Base-by-base conservation (phyloP, 106 monocot species). In the Phalaenopsis aphrodite region DNA sequence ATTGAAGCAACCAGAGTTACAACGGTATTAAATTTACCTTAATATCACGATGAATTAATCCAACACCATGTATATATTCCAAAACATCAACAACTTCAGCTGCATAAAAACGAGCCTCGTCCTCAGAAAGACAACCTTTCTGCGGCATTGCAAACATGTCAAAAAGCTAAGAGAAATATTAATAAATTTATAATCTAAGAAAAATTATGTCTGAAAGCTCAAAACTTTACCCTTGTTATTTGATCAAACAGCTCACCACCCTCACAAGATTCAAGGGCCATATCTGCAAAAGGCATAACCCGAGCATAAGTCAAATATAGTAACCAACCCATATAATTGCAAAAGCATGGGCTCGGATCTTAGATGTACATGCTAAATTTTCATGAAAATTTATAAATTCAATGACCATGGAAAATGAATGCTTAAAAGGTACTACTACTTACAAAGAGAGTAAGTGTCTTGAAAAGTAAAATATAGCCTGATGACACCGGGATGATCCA, bases 221-320 rank as follows among this genome's bases (percentile, higher is more conserved):
- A 74, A 58, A 77, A 69, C 3, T 75, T 79, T 88, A 93, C 99
- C 92, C 89, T 91, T 15, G 83, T 89, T 79, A 99, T 99, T 86
- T 91, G 99, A 84, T 99, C 99, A 84, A 99, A 99, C 43, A 99
- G 85, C 75, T 99, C 99, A 80, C 99, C 99, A 75, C 95, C 99
- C 89, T 99, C 99, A 82, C 95, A 99, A 45, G 91, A 95, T 81
- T 99, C 99, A 76, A 99, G 95, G 79, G 93, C 99, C 99, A 99
- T 99, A 78, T 99, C 99, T 99, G 39, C 81, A 88, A 75, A 57
- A 36, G 41, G 1, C 3, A 69, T 11, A 69, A 16, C 39, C 69
- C 69, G 12, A 38, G 39, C 69, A 69, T n/a, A 69, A 69, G 39
- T 69, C 69, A 69, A 66, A 74, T 21, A 78, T 41, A 46, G 69